Conservation (phyloP, 805 yeast species). For the Yamadazyma paraphyllophila region DNA sequence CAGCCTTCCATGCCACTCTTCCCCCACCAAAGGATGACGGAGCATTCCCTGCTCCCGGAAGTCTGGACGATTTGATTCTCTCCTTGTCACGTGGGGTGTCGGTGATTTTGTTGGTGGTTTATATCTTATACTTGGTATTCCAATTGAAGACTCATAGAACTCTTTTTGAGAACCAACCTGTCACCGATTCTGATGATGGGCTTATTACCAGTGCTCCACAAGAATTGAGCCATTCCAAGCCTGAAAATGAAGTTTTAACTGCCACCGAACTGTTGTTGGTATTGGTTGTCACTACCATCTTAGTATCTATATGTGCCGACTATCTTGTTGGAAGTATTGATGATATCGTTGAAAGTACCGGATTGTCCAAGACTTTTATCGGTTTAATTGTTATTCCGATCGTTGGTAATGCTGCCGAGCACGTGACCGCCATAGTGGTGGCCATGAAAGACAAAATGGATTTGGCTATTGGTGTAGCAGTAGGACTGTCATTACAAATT, state of each 20-base stretch:
- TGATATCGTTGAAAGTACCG: conserved; percentile 76
- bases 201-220: conserved; percentile 30
- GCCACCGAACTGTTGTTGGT: conserved; percentile 52
- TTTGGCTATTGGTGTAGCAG: conserved; percentile 93
- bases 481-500: conserved; percentile 93
- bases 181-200: conserved; percentile 33
- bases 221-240: conserved; percentile 12
- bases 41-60: conserved; percentile 40
- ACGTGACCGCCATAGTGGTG: conserved; percentile 92
- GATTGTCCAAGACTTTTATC: conserved; percentile 90
- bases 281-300: conserved; percentile 63
- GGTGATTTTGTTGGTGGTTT: conserved; percentile 70
- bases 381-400: conserved; percentile 93
- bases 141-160: conserved; percentile 84
- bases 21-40: conserved; percentile 30
- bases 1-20: conserved; percentile 87
- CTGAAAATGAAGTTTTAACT: conserved; percentile 36
- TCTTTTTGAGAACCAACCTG: conserved; percentile 58
- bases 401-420: conserved; percentile 98
- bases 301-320: conserved; percentile 91
- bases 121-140: conserved; percentile 76
- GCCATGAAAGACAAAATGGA: conserved; percentile 98
- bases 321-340: conserved; percentile 92
- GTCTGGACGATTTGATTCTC: conserved; percentile 52
- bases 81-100: conserved; percentile 84